phyloP scores from a whole-genome alignment of 257 asterid species.

The Gardenia jasminoides region DNA sequence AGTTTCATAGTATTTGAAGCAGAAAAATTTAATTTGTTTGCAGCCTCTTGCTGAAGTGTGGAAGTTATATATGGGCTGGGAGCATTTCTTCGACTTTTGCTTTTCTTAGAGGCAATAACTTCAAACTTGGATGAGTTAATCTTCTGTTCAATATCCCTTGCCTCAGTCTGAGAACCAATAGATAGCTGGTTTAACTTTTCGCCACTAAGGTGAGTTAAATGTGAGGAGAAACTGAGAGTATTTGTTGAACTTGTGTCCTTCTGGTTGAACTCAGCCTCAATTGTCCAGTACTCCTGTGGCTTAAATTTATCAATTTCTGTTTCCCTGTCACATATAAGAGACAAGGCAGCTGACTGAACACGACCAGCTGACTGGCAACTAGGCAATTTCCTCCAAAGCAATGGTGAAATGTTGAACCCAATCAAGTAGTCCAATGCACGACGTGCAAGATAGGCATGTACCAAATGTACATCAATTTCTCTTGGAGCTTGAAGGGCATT shows the following conservation, averaged over 20 bases:
- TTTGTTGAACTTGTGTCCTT: conserved; percentile 30
- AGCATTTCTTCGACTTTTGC: conserved; percentile 61
- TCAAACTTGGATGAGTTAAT: conserved; percentile 49
- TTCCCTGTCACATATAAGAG: conserved; percentile 88
- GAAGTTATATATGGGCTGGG: conserved; percentile 84
- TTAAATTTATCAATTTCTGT: conserved; percentile 71
- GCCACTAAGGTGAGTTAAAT: conserved; percentile 56
- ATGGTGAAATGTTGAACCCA: conserved; percentile 92
- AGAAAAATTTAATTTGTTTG: conserved; percentile 68
- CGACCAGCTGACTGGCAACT: conserved; percentile 98
- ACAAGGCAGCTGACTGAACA: conserved; percentile 92
- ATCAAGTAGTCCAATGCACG: conserved; percentile 96
- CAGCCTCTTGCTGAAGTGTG: conserved; percentile 95
- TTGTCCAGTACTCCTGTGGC: conserved; percentile 83
- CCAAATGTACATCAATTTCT: conserved; percentile 70
- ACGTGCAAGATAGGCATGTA: conserved; percentile 89
- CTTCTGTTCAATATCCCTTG: conserved; percentile 54
- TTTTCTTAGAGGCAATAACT: conserved; percentile 52
- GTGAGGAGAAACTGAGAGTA: conserved; percentile 38
- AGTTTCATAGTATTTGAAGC: conserved; percentile 77
- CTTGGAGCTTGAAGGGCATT: conserved; percentile 84
- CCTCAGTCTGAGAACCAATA: conserved; percentile 55
- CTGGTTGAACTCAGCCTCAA: conserved; percentile 50
- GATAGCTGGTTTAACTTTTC: conserved; percentile 59
- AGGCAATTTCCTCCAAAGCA: conserved; percentile 92